Conservation (phyloP, 2,329 filamentous ascomycete species). For the Colletotrichum truncatum region DNA sequence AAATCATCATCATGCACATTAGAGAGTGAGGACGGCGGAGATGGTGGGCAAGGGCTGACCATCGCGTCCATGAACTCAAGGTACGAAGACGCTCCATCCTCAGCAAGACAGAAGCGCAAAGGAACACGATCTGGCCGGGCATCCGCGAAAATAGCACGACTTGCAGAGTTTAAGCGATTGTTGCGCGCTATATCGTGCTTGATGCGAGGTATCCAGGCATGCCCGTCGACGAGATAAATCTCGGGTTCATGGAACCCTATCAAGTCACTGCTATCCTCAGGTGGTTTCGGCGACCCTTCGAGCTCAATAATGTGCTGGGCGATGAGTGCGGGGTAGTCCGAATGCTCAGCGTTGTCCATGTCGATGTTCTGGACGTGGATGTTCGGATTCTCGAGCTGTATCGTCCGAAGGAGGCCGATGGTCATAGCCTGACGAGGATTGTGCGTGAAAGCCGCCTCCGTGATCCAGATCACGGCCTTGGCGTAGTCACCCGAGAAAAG, state of each 20-base stretch:
- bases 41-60: neutral
- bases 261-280: neutral
- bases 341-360: neutral
- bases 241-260: conserved; percentile 3
- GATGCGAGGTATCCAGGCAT: conserved; percentile 6
- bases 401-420: conserved; percentile 17
- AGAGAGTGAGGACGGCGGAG: neutral
- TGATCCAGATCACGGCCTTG: conserved; percentile 34
- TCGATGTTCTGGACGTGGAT: conserved; percentile 17
- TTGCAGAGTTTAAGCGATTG: conserved; percentile 2
- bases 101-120: neutral
- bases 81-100: neutral
- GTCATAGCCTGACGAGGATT: conserved; percentile 32
- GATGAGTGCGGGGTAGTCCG: neutral
- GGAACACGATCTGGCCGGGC: neutral
- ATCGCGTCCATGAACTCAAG: neutral
- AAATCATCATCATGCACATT: neutral
- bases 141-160: neutral
- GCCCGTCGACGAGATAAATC: neutral
- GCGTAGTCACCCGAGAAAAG: conserved; percentile 14
- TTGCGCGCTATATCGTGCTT: conserved; percentile 13
- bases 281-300: neutral
- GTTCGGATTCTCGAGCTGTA: conserved; percentile 11
- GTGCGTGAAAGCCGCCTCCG: conserved; percentile 23
- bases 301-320: neutral